Conservation (phyloP, 345 rosid genomes). For the Acer yangbiense region DNA sequence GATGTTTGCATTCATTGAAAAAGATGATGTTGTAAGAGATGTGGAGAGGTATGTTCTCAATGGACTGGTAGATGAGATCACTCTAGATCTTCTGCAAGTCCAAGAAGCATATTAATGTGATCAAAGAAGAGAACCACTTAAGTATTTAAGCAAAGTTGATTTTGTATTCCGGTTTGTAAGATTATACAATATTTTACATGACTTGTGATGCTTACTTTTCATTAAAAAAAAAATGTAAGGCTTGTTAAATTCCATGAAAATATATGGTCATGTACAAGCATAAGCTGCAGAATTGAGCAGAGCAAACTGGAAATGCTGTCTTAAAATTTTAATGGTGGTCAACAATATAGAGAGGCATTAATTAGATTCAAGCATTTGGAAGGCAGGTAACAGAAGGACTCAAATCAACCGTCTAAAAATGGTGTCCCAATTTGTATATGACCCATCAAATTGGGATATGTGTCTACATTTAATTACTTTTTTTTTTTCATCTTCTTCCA, state of each 20-base stretch:
- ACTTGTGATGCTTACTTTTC: not conserved
- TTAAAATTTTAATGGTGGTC: not conserved
- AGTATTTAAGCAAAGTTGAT: slow-evolving; percentile 4
- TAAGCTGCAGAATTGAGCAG: not conserved
- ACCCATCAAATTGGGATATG: no score
- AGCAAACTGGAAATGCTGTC: not conserved
- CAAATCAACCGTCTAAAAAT: no score
- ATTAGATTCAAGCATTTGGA: not conserved
- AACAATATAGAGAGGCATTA: not conserved
- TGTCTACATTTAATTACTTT: no score
- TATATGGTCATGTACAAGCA: not conserved
- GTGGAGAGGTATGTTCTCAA: slow-evolving; percentile 67
- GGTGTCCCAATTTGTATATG: no score
- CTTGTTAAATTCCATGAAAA: not conserved
- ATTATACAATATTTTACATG: not conserved
- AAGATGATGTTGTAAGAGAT: slow-evolving; percentile 70
- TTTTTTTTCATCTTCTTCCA: no score
- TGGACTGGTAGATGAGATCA: slow-evolving; percentile 66
- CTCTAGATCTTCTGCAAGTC: slow-evolving; percentile 48
- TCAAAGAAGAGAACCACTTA: not conserved
- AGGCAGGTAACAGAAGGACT: not conserved
- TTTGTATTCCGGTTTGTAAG: slow-evolving; percentile 2
- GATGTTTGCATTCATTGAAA: slow-evolving; percentile 51
- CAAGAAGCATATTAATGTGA: slow-evolving; percentile 28
- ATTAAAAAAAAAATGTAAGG: not conserved